These are phyloP conservation scores for Aegilops sharonensis DNA, from an alignment of 176 grass and related monocot genomes.

Conservation along the genomic window DNA sequence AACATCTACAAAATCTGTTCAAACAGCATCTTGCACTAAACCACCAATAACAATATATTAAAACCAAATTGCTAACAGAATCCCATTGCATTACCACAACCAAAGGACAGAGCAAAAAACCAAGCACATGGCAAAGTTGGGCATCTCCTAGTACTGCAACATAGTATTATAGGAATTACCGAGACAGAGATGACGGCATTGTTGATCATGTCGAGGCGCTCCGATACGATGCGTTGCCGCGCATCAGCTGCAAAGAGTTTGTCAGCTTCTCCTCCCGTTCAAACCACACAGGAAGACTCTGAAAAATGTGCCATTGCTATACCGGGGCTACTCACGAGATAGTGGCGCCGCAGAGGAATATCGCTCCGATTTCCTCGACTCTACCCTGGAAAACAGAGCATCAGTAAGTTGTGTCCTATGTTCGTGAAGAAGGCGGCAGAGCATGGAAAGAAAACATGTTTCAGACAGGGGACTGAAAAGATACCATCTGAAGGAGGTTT, in stretches of 20 bases:
- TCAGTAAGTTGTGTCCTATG: background rate
- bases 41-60: too few species aligned
- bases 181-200: conserved; percentile 92
- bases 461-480: background rate
- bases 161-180: conserved; percentile 57
- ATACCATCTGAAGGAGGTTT: conserved; percentile 81
- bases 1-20: too few species aligned
- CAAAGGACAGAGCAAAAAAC: too few species aligned
- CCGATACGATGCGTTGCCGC: conserved; percentile 88
- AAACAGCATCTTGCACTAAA: too few species aligned
- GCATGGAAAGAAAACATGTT: background rate
- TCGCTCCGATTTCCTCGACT: conserved; percentile 90
- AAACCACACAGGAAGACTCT: background rate
- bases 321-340: conserved; percentile 63
- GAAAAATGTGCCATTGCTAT: conserved; percentile 19
- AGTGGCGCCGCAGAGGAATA: conserved; percentile 95
- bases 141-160: background rate
- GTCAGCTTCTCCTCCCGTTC: conserved; percentile 29
- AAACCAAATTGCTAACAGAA: background rate
- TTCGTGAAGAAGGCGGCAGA: background rate
- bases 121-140: background rate
- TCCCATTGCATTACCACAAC: background rate
- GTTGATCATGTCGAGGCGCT: conserved; percentile 89
- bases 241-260: conserved; percentile 80
- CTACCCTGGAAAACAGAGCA: conserved; percentile 63